Evolutionary conservation across 495 filamentous ascomycete genomes (phyloP).

Genomic region (Parathielavia appendiculata): DNA sequence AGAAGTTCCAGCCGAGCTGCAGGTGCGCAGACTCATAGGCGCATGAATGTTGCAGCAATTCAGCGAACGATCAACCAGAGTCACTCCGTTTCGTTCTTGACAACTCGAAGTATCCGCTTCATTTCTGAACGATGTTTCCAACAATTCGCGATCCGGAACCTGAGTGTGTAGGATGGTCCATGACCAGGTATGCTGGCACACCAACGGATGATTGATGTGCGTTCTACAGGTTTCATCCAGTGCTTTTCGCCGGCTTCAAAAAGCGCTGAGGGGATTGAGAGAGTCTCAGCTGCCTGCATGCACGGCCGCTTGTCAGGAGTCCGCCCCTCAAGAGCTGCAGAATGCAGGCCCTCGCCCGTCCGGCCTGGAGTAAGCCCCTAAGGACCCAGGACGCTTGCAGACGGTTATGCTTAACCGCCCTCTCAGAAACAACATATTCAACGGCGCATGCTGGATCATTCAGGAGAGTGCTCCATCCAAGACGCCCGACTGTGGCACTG

Average conservation of each 20-base stretch:
- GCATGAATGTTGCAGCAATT: not conserved
- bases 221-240: not conserved
- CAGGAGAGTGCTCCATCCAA: conserved; percentile 1
- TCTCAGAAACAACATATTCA: not conserved
- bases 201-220: not conserved
- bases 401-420: not conserved
- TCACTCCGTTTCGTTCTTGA: conserved; percentile 2
- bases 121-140: not conserved
- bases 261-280: not conserved
- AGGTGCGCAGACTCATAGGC: not conserved
- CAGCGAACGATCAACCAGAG: not conserved
- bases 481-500: conserved; percentile 17
- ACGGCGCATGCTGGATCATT: conserved; percentile 3
- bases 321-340: conserved; percentile 2
- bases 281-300: not conserved
- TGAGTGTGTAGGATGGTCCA: not conserved
- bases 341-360: not conserved
- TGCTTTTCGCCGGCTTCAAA: not conserved
- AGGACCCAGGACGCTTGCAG: not conserved
- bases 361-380: not conserved
- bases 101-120: not conserved
- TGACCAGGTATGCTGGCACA: not conserved
- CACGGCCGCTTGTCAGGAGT: not conserved
- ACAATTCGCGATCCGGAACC: not conserved
- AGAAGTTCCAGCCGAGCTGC: not conserved